Base-by-base conservation (phyloP, 768 basidiomycete species). In the Tricholoma flavovirens region DNA sequence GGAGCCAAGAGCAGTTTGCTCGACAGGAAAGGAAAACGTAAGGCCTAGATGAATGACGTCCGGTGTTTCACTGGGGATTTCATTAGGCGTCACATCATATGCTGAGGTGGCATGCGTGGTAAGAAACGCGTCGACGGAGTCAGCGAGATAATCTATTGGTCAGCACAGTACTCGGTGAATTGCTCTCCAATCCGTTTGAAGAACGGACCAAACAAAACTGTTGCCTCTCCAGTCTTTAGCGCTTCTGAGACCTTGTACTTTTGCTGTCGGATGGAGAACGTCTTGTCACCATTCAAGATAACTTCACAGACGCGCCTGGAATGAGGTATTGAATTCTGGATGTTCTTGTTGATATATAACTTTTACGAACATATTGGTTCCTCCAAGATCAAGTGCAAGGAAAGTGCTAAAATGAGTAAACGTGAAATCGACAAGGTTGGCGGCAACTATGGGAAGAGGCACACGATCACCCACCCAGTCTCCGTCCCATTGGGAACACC, bases 1-100 rank as follows among this genome's bases (percentile, higher is more conserved):
- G 21, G 85, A 83, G 63, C 87, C 87, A 21, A 98, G 79, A 0
- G 97, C 94, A 0, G 92, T 93, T 68, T 99, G 97, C 64, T 97
- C 93, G 26, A 98, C 97, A 1, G 97, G 97, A 76, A 98, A 97
- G 26, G 91, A 94, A 71, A 98, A 99, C 0, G 97, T 98, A 51
- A 99, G 80, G 8, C 96, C 97, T 2, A 99, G 85, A 49, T 77
- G 72, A 8, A 82, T 73, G 2, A 71, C 63, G 61, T 79, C 74
- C 1, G 69, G 62, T 15, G 59, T 61, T 11, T 58, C 56, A 17
- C 46, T 56, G 15, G 57, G 57, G 45, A 55, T 56, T 50, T 64
- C 65, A 29, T 12, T 19, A 9, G 52, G 52, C 9, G 69, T 61
- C 19, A 67, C 62, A 55, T 79, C 62, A 55, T 79, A 78, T 29